These are phyloP conservation scores for Chamaecyparis obtusa DNA, from an alignment of 75 land plant genomes.

Conservation along the genomic window DNA sequence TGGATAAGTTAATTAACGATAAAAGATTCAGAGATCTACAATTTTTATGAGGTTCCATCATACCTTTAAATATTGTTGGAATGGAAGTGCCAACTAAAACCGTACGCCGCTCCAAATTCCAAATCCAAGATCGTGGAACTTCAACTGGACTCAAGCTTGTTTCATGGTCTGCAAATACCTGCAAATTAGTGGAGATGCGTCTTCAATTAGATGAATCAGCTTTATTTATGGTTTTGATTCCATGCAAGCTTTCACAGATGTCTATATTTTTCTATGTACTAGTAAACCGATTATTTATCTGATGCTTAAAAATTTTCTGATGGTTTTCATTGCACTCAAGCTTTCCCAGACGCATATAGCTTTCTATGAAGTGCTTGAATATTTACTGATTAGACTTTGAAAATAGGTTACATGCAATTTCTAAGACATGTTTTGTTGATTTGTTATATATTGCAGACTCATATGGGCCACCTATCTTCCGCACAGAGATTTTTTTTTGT, in stretches of 20 bases:
- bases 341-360: background rate
- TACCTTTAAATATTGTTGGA: slow-evolving; percentile 40
- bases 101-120: slow-evolving; percentile 65
- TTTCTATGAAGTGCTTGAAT: background rate
- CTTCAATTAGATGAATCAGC: background rate
- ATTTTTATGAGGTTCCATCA: slow-evolving; percentile 3
- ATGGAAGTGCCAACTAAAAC: slow-evolving; percentile 82
- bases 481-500: too few species aligned
- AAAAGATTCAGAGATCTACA: background rate
- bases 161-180: slow-evolving; percentile 87
- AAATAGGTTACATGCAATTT: background rate
- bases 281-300: too few species aligned
- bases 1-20: background rate
- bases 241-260: background rate
- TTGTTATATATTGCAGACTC: too few species aligned
- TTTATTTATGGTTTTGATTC: background rate
- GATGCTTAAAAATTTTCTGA: too few species aligned
- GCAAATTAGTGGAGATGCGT: slow-evolving; percentile 8
- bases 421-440: background rate
- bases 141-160: slow-evolving; percentile 62
- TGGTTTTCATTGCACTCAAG: background rate
- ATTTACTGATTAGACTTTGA: background rate
- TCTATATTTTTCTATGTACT: background rate
- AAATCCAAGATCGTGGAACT: slow-evolving; percentile 59
- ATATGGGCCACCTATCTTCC: too few species aligned